Evolutionary conservation across 1,284 basidiomycete genomes (phyloP).

Genomic region (Ustilago xerochloae): DNA sequence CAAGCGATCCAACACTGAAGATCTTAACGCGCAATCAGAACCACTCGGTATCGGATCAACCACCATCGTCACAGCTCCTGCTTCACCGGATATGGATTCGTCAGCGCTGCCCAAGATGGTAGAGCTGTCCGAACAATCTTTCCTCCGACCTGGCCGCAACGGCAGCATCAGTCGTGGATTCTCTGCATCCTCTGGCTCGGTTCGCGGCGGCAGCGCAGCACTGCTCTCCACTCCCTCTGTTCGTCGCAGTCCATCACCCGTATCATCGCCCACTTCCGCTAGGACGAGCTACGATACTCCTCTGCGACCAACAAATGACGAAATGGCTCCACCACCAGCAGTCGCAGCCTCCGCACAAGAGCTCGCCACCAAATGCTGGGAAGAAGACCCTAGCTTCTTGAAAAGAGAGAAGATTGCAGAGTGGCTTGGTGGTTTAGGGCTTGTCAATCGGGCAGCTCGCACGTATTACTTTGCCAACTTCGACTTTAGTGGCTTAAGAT

Average conservation of each 20-base stretch:
- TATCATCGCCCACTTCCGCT: conserved; percentile 20
- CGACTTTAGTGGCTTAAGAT: conserved; percentile 82
- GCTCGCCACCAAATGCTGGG: conserved; percentile 82
- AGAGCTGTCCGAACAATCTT: conserved; percentile 16
- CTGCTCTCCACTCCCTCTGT: conserved; percentile 20
- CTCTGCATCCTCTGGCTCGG: conserved; percentile 2
- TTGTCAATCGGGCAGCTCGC: conserved; percentile 80
- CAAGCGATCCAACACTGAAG: conserved; percentile 18
- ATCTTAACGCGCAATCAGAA: conserved; percentile 6
- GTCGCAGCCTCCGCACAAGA: conserved; percentile 66
- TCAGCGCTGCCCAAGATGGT: conserved; percentile 20
- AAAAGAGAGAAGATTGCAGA: conserved; percentile 92
- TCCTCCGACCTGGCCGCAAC: conserved; percentile 22
- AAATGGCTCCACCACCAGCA: background rate
- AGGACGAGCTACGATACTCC: conserved; percentile 33
- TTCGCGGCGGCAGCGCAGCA: conserved; percentile 1
- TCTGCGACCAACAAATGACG: conserved; percentile 8
- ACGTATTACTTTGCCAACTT: conserved; percentile 87
- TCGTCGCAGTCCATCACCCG: conserved; percentile 18
- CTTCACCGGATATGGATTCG: conserved; percentile 15
- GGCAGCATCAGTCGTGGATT: conserved; percentile 12
- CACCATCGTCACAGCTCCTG: conserved; percentile 19
- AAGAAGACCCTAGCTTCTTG: conserved; percentile 86
- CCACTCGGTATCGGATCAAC: background rate
- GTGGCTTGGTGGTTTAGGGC: conserved; percentile 87